These are phyloP conservation scores for Suillus sp. DNA, from an alignment of 768 basidiomycete genomes.

Conservation along the genomic window DNA sequence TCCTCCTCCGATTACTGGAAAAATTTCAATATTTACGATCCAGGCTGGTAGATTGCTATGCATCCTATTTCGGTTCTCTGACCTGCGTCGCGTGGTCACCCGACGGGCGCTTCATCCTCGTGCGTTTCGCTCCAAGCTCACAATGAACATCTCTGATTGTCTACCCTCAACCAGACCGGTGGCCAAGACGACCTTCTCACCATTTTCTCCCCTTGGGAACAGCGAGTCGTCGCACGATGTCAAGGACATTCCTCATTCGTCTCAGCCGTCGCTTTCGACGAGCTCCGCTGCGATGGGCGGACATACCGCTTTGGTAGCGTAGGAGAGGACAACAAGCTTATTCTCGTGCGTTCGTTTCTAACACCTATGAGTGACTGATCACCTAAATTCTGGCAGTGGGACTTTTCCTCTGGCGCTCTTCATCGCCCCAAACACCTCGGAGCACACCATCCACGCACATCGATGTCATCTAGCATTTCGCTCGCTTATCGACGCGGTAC, in stretches of 20 bases:
- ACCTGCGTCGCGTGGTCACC: constrained; percentile 95
- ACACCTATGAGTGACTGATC: too few species aligned
- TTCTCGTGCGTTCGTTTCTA: constrained; percentile 57
- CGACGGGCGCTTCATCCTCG: constrained; percentile 90
- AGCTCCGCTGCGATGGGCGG: constrained; percentile 81
- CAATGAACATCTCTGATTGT: constrained; percentile 3
- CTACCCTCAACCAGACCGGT: constrained; percentile 61
- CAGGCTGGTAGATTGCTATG: constrained; percentile 91
- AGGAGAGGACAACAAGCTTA: constrained; percentile 94
- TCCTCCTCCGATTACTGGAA: constrained; percentile 9
- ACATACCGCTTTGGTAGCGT: constrained; percentile 96
- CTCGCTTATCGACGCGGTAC: constrained; percentile 63
- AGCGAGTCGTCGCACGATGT: constrained; percentile 91
- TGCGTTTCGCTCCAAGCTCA: constrained; percentile 29
- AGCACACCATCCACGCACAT: constrained; percentile 71
- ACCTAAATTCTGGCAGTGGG: constrained; percentile 62
- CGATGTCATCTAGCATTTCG: constrained; percentile 79
- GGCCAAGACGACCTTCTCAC: constrained; percentile 97
- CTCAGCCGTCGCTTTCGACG: constrained; percentile 86
- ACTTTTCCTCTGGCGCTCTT: constrained; percentile 88
- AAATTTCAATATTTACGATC: background rate
- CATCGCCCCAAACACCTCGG: constrained; percentile 83
- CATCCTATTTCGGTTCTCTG: constrained; percentile 92
- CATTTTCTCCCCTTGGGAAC: constrained; percentile 93
- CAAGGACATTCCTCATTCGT: constrained; percentile 98